Evolutionary conservation across 805 yeast genomes (phyloP).

Genomic region (Schizosaccharomyces japonicus): DNA sequence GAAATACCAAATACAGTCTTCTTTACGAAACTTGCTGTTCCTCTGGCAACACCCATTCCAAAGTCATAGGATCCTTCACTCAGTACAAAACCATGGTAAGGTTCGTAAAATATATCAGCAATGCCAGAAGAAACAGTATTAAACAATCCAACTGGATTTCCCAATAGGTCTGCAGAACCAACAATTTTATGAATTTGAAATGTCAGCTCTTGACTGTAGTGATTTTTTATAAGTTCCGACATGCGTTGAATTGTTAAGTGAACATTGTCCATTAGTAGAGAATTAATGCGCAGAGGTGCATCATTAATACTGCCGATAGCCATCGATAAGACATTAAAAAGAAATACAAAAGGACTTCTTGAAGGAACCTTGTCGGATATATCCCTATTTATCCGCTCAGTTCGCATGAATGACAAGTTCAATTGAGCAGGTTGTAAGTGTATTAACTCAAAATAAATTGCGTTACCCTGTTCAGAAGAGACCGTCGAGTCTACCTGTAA

Average conservation of each 20-base stretch:
- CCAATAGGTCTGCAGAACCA: conserved; percentile 89
- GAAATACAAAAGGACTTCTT: conserved; percentile 38
- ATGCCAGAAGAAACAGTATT: conserved; percentile 86
- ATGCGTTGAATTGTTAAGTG: conserved; percentile 64
- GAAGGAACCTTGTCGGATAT: conserved; percentile 28
- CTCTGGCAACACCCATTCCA: conserved; percentile 87
- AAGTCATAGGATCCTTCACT: conserved; percentile 89
- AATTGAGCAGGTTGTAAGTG: conserved; percentile 80
- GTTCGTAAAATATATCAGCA: conserved; percentile 88
- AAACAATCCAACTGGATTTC: conserved; percentile 92
- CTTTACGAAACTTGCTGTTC: conserved; percentile 79
- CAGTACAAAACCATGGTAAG: conserved; percentile 83
- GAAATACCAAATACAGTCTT: conserved; percentile 87
- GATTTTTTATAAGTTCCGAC: conserved; percentile 46
- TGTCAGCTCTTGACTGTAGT: conserved; percentile 76
- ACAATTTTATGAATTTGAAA: conserved; percentile 77
- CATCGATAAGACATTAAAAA: conserved; percentile 76
- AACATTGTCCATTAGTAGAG: conserved; percentile 67
- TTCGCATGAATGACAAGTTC: conserved; percentile 73
- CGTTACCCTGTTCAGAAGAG: conserved; percentile 37
- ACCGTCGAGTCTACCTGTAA: conserved; percentile 46
- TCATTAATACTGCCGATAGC: conserved; percentile 92
- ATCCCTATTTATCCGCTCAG: conserved; percentile 49
- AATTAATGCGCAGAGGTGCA: conserved; percentile 78
- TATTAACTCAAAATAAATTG: conserved; percentile 58